Conservation (phyloP, 2,329 filamentous ascomycete species). For the Exophiala bonariae region DNA sequence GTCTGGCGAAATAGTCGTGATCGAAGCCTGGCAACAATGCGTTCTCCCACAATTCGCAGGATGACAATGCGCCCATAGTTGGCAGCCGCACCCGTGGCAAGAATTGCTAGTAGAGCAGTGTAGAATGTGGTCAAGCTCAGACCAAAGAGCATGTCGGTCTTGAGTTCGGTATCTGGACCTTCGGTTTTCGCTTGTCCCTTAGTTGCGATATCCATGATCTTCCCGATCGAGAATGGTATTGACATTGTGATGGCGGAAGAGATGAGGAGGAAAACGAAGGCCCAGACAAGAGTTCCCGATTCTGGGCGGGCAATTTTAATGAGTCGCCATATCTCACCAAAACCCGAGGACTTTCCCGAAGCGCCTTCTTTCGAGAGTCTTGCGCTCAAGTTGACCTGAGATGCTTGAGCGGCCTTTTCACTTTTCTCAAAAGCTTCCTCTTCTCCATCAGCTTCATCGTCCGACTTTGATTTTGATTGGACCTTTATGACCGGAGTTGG, state of each 20-base stretch:
- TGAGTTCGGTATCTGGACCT: conserved; percentile 44
- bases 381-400: conserved; percentile 85
- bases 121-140: conserved; percentile 88
- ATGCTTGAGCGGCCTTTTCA: conserved; percentile 81
- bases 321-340: conserved; percentile 78
- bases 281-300: conserved; percentile 70
- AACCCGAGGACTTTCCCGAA: conserved; percentile 57
- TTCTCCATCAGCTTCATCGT: conserved; percentile 57
- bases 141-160: conserved; percentile 71
- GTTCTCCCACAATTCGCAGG: conserved; percentile 88
- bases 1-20: conserved; percentile 89
- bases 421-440: conserved; percentile 62
- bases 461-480: conserved; percentile 34
- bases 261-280: conserved; percentile 81
- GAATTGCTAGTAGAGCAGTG: conserved; percentile 69
- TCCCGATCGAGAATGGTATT: conserved; percentile 93
- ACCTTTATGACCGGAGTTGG: conserved; percentile 25
- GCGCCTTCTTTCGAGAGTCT: conserved; percentile 79
- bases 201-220: conserved; percentile 89
- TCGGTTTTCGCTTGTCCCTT: conserved; percentile 56
- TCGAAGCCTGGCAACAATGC: conserved; percentile 85
- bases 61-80: conserved; percentile 95
- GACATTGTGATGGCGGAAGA: conserved; percentile 95
- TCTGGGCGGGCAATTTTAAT: conserved; percentile 89
- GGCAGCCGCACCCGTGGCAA: conserved; percentile 80